These are phyloP conservation scores for Mucor lusitanicus DNA, from an alignment of 371 early-diverging fungal species.

Conservation along the genomic window DNA sequence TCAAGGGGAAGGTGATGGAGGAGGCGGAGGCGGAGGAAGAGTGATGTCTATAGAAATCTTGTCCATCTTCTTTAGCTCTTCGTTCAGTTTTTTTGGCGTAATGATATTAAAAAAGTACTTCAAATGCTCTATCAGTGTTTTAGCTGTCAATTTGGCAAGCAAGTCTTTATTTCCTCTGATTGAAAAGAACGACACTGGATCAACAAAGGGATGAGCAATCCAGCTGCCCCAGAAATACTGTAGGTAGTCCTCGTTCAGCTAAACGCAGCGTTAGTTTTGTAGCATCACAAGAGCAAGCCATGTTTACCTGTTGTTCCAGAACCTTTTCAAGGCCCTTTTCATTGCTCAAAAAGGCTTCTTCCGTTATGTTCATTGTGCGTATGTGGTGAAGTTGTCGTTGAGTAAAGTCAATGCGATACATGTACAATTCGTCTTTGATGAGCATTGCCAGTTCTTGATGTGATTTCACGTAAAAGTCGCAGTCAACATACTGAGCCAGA, in stretches of 20 bases:
- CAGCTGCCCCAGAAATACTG: background rate
- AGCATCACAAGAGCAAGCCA: background rate
- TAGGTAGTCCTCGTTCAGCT: background rate
- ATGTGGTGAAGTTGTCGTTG: background rate
- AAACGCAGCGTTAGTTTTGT: background rate
- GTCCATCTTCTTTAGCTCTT: background rate
- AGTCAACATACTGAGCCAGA: background rate
- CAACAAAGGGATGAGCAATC: background rate
- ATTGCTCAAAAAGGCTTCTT: background rate
- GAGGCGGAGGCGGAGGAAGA: background rate
- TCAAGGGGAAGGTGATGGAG: background rate
- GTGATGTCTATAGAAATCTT: background rate
- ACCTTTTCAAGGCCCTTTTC: background rate
- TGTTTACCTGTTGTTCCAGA: background rate
- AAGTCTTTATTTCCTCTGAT: conserved; percentile 1
- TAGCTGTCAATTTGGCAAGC: conserved; percentile 1
- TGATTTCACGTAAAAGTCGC: background rate
- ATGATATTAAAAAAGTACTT: conserved; percentile 4
- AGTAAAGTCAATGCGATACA: background rate
- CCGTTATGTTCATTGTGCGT: background rate
- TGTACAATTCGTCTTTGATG: background rate
- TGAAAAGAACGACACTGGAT: background rate
- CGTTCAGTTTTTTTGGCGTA: background rate
- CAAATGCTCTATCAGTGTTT: background rate
- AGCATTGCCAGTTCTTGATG: background rate